Evolutionary conservation across 2,329 filamentous ascomycete species (phyloP).

Genomic region (Didymella keratinophila): DNA sequence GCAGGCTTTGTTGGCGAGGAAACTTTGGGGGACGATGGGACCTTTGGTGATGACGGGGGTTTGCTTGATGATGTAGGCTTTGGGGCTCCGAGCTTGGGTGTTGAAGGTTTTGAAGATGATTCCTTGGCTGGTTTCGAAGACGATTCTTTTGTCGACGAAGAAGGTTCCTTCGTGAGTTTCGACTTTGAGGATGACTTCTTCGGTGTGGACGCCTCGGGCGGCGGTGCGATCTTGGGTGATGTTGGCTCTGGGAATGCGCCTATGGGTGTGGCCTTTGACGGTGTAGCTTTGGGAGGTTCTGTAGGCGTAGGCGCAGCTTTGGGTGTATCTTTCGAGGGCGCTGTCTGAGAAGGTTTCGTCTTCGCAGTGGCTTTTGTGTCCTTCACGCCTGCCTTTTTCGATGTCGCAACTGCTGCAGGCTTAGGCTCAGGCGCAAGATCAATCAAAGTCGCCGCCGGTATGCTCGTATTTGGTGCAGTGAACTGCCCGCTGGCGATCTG

Average conservation of each 20-base stretch:
- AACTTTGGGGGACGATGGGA: conserved; percentile 8
- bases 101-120: not conserved
- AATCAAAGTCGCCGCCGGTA: conserved; percentile 1
- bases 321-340: conserved; percentile 2
- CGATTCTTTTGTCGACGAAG: not conserved
- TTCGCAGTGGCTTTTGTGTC: conserved; percentile 2
- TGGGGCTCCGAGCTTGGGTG: conserved; percentile 1
- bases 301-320: not conserved
- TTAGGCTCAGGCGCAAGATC: conserved; percentile 11
- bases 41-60: conserved; percentile 1
- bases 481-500: conserved; percentile 26
- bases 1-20: not conserved
- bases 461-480: conserved; percentile 1
- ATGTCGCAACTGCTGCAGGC: conserved; percentile 2
- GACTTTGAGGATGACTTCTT: conserved; percentile 17
- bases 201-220: conserved; percentile 1
- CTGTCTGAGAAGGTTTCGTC: conserved; percentile 2
- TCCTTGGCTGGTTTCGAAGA: conserved; percentile 4
- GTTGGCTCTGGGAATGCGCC: not conserved
- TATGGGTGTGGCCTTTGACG: conserved; percentile 3
- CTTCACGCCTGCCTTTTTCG: conserved; percentile 6
- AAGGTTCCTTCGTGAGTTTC: not conserved
- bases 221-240: not conserved
- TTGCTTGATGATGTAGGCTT: conserved; percentile 7
- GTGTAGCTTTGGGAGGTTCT: not conserved